Percentiles rank a stretch among this genome's conserved stretches.
These are phyloP conservation scores for Cryptosporidium tyzzeri DNA, from an alignment of 169 alveolate species.

Conservation along the genomic window DNA sequence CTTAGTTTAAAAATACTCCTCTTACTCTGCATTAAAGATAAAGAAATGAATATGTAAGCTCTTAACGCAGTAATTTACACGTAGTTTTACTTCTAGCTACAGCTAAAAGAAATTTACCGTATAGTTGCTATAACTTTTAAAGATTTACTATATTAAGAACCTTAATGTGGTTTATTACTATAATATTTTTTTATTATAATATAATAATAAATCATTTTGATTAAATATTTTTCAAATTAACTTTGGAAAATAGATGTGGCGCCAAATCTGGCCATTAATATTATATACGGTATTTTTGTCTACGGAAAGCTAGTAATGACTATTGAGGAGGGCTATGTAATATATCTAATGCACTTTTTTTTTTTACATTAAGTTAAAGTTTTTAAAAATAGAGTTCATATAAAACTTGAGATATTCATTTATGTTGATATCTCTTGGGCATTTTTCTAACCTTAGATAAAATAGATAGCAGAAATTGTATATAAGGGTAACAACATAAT, in stretches of 20 bases:
- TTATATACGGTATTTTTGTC: constrained; percentile 1
- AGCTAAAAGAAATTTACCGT: background rate
- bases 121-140: background rate
- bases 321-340: background rate
- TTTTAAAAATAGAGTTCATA: background rate
- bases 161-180: background rate
- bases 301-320: background rate
- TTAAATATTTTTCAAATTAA: background rate
- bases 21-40: constrained; percentile 4
- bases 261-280: constrained; percentile 11
- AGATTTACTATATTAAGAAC: background rate
- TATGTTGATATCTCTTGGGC: background rate
- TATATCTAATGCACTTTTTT: background rate
- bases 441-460: too few relatives aligned
- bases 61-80: background rate
- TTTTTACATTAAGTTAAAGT: background rate
- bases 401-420: background rate
- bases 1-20: background rate
- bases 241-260: constrained; percentile 24
- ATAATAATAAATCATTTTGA: background rate
- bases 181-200: background rate
- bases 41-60: background rate
- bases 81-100: constrained; percentile 12
- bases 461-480: too few relatives aligned
- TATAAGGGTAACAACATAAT: background rate